Evolutionary conservation across 2,329 filamentous ascomycete genomes (phyloP), one percentile per base, ranked within the genome.

Genomic region (Ophiostoma fasciatum): DNA sequence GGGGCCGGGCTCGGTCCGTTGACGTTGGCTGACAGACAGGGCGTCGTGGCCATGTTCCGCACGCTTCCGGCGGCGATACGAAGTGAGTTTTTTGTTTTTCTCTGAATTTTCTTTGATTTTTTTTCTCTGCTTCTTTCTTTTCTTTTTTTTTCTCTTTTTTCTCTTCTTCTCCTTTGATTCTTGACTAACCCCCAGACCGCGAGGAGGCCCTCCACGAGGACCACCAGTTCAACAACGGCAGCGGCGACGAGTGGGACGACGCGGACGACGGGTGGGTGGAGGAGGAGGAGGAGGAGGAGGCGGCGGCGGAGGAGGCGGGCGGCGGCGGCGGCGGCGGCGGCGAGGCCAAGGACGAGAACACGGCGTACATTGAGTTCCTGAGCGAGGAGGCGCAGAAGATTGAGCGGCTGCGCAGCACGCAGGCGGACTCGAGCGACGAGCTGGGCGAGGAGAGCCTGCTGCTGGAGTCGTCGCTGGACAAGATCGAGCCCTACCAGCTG

Each of bases 371-470:
- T 31, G 87, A 96, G 47, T 98, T 98, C 63, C 61, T 98, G 20
- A 92, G 88, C 48, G 82, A 92, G 54, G 88, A 96, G 65, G 84
- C 85, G 11, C 78, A 84, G 49, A 92, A 90, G 55, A 88, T 90
- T 55, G 76, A 78, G 44, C 71, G 76, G 14, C 68, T 78, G 20
- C 66, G 71, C 22, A 56, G 57, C 14, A 69, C 71, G n/a, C 74
- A 71, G 13, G 74, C 78, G 19, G 71, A 78, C 33, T 83, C 83
- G 2, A 82, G 87, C 19, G 85, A 93, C 38, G 87, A 94, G 37
- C 77, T 94, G 31, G 74, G 92, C 14, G 88, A 96, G 56, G 90
- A 96, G 50, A 88, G 87, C 54, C 81, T 83, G 40, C 66, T 96
- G 35, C 72, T 98, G 3, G 90, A 98, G 58, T 81, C 88, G 11